Conservation (phyloP, 441 rosid genomes). For the Erodium texanum region DNA sequence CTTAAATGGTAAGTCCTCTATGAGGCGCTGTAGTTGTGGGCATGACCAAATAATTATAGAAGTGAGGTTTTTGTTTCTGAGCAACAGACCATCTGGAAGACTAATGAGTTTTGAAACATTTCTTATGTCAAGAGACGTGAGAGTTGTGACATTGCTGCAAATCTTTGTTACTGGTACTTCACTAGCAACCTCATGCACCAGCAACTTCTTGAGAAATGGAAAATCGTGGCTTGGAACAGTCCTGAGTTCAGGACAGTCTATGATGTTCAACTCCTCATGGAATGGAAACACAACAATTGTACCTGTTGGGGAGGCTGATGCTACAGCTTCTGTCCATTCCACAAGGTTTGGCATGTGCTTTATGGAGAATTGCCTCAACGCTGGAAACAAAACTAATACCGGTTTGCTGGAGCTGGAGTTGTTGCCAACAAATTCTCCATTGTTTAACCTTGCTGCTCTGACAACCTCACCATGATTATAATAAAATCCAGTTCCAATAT, state of each 20-base stretch:
- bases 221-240: not conserved
- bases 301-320: too few species aligned
- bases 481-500: not conserved
- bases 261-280: conserved; percentile 13
- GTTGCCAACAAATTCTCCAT: too few species aligned
- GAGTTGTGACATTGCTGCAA: not conserved
- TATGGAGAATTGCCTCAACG: conserved; percentile 5
- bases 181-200: not conserved
- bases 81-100: not conserved
- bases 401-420: too few species aligned
- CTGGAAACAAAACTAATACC: not conserved
- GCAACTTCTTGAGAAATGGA: conserved; percentile 11
- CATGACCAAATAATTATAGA: not conserved
- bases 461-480: not conserved
- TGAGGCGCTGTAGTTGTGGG: not conserved
- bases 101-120: not conserved
- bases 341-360: not conserved
- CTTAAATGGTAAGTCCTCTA: not conserved
- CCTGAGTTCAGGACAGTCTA: not conserved
- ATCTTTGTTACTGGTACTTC: not conserved
- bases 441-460: not conserved
- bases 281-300: conserved; percentile 17
- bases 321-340: conserved; percentile 8
- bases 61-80: not conserved
- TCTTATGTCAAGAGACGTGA: not conserved